Conservation (phyloP, 148 eudicot genomes). For the Rhododendron henanense region DNA sequence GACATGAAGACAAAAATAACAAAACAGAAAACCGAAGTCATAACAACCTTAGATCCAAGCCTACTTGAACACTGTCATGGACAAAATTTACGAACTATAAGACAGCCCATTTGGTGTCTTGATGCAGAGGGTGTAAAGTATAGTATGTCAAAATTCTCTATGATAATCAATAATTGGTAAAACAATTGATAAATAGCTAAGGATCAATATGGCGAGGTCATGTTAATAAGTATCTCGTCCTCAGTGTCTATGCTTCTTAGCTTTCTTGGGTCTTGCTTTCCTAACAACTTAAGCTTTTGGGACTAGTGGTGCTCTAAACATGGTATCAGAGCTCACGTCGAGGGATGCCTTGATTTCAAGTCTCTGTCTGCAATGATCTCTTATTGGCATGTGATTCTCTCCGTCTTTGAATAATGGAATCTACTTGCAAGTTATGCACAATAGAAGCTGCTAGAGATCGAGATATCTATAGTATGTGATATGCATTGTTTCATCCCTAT, state of each 20-base stretch:
- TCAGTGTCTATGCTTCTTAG: not conserved
- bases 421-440: not conserved
- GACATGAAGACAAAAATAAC: not conserved
- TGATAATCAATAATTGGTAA: not conserved
- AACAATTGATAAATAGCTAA: not conserved
- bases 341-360: not conserved
- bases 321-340: not conserved
- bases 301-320: not conserved
- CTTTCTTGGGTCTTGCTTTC: not conserved
- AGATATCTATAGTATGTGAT: not conserved
- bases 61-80: not conserved
- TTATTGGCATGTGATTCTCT: not conserved
- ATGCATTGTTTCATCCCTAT: not conserved
- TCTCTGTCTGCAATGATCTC: not conserved
- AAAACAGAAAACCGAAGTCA: not conserved
- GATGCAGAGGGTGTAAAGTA: not conserved
- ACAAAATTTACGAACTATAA: not conserved
- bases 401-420: not conserved
- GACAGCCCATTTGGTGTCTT: not conserved
- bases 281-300: not conserved
- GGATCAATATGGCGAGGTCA: not conserved
- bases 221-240: not conserved
- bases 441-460: not conserved
- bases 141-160: not conserved
- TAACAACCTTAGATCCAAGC: not conserved